Conservation (phyloP, 2,329 filamentous ascomycete genomes). For the Colletotrichum chlorophyti region DNA sequence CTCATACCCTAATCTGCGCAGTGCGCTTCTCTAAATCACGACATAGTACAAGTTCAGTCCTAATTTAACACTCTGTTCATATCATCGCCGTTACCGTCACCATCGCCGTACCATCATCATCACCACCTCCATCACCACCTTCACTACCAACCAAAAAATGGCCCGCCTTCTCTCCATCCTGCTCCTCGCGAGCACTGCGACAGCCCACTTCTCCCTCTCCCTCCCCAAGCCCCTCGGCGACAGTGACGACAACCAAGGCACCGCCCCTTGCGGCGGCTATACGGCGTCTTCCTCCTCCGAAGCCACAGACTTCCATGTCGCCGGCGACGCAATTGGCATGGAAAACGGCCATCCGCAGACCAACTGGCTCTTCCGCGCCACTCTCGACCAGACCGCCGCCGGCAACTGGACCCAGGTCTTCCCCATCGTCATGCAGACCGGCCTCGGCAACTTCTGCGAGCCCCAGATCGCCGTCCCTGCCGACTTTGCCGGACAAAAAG, state of each 20-base stretch:
- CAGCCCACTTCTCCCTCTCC: slow-evolving; percentile 62
- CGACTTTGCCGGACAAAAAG: slow-evolving; percentile 58
- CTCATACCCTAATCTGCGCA: too few species aligned
- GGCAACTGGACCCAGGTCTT: slow-evolving; percentile 62
- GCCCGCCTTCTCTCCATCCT: slow-evolving; percentile 40
- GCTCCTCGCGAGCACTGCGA: slow-evolving; percentile 45
- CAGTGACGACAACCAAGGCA: slow-evolving; percentile 51
- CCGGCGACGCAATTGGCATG: slow-evolving; percentile 58
- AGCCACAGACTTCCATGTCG: slow-evolving; percentile 62
- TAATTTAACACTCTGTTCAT: too few species aligned
- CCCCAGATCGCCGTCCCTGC: slow-evolving; percentile 54
- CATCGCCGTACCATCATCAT: background rate
- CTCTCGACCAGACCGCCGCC: slow-evolving; percentile 52
- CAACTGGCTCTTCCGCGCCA: slow-evolving; percentile 65
- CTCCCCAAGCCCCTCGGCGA: slow-evolving; percentile 54
- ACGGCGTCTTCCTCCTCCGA: slow-evolving; percentile 48
- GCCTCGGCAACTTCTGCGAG: slow-evolving; percentile 61
- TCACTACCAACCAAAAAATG: slow-evolving; percentile 18
- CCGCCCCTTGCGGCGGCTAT: slow-evolving; percentile 62
- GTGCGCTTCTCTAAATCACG: too few species aligned
- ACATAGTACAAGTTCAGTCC: too few species aligned
- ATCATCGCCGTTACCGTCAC: too few species aligned
- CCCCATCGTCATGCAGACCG: slow-evolving; percentile 60
- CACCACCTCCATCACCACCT: background rate
- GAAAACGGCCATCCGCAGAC: slow-evolving; percentile 57